A percentile compares a stretch with the other conserved stretches of the same genome.
phyloP scores from a whole-genome alignment of 257 asterid species.

The Primulina eburnea region DNA sequence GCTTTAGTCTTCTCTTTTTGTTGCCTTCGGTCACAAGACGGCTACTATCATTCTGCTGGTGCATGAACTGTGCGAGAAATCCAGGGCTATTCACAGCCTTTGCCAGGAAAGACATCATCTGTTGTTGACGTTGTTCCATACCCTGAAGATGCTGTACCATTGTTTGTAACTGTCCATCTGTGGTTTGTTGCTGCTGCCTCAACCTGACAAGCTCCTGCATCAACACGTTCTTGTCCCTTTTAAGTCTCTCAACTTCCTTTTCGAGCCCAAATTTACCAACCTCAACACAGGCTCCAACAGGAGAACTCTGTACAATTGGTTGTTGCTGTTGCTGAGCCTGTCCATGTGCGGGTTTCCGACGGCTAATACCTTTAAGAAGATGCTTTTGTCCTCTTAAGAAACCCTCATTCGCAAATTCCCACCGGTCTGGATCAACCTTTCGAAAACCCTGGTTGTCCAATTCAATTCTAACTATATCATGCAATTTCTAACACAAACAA shows the following conservation, averaged over 20 bases:
- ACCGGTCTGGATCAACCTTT: constrained; percentile 91
- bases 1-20: constrained; percentile 84
- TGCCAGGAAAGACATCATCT: constrained; percentile 96
- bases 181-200: constrained; percentile 88
- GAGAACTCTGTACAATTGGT: constrained; percentile 54
- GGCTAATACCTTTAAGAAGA: constrained; percentile 68
- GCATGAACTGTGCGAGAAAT: constrained; percentile 82
- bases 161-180: constrained; percentile 75
- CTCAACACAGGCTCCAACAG: constrained; percentile 80
- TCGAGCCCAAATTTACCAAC: constrained; percentile 93
- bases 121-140: constrained; percentile 97
- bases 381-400: constrained; percentile 89
- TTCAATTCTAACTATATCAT: not conserved
- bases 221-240: constrained; percentile 85
- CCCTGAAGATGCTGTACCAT: constrained; percentile 91
- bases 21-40: constrained; percentile 63
- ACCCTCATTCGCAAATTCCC: constrained; percentile 95
- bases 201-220: constrained; percentile 92
- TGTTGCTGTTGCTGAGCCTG: constrained; percentile 65
- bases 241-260: constrained; percentile 88
- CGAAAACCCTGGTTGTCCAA: constrained; percentile 61
- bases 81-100: constrained; percentile 95
- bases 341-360: constrained; percentile 80
- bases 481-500: not conserved
- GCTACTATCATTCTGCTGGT: constrained; percentile 69